Conservation (phyloP, 192 early-diverging fungal genomes). For the Backusella tarrabulga region DNA sequence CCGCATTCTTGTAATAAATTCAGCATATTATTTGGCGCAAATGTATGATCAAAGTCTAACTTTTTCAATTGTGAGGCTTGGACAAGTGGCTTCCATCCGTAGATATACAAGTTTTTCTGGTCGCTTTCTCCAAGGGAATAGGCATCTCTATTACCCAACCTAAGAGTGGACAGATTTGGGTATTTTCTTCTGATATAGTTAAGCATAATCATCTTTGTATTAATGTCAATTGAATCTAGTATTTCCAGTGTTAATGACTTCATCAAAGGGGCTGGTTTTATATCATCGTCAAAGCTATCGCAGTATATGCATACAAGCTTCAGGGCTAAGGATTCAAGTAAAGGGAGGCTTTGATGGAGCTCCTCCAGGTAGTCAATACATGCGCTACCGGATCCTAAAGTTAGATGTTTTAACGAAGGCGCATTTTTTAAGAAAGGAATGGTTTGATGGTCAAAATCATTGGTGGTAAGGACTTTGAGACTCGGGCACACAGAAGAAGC, state of each 20-base stretch:
- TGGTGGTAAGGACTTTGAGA: not conserved
- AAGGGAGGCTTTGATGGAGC: not conserved
- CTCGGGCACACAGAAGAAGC: not conserved
- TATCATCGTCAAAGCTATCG: not conserved
- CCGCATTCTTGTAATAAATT: not conserved
- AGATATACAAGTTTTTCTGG: not conserved
- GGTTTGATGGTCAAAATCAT: not conserved
- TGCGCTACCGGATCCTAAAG: not conserved
- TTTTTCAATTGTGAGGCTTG: not conserved
- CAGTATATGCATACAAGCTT: not conserved
- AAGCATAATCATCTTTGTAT: not conserved
- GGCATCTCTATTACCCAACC: not conserved
- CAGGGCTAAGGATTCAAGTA: not conserved
- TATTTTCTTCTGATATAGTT: not conserved
- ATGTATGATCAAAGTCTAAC: not conserved
- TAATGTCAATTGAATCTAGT: not conserved
- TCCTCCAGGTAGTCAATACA: not conserved
- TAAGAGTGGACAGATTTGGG: not conserved
- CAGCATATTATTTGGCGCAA: not conserved
- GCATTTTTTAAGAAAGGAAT: not conserved
- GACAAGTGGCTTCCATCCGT: not conserved
- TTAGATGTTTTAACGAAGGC: not conserved
- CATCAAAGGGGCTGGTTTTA: not conserved
- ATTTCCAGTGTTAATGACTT: not conserved
- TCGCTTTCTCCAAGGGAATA: not conserved